Conservation (phyloP, 2,329 filamentous ascomycete species). For the Amphichorda felina region DNA sequence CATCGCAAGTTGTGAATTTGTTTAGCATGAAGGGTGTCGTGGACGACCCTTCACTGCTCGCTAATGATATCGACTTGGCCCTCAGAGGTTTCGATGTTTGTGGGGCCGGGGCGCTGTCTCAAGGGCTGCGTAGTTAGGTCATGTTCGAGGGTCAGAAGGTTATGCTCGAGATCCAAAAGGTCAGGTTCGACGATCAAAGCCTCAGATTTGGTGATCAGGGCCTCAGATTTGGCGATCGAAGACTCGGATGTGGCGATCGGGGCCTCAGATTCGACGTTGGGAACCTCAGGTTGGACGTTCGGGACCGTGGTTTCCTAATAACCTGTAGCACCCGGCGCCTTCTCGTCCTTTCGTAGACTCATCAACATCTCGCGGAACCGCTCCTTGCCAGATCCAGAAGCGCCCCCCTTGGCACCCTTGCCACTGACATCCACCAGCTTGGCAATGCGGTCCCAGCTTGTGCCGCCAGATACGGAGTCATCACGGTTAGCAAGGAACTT, state of each 20-base stretch:
- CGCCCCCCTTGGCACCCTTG: slow-evolving; percentile 79
- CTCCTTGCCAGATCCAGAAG: slow-evolving; percentile 85
- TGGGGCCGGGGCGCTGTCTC: too few relatives aligned
- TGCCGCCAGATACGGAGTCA: slow-evolving; percentile 87
- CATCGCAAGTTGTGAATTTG: slow-evolving; percentile 3
- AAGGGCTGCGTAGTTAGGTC: too few relatives aligned
- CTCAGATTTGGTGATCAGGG: too few relatives aligned
- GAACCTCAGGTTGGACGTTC: background rate
- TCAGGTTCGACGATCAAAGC: too few relatives aligned
- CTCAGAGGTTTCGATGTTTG: background rate
- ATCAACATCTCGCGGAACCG: slow-evolving; percentile 86
- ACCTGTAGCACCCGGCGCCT: slow-evolving; percentile 57
- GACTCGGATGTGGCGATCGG: too few relatives aligned
- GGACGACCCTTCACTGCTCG: background rate
- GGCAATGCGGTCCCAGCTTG: slow-evolving; percentile 95
- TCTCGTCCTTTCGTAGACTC: slow-evolving; percentile 86
- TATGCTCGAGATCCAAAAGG: too few relatives aligned
- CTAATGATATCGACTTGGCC: background rate
- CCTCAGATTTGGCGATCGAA: too few relatives aligned
- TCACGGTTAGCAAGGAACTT: slow-evolving; percentile 82
- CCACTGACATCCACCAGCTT: slow-evolving; percentile 97
- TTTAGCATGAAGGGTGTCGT: background rate
- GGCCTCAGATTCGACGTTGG: too few relatives aligned
- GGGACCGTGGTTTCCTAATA: slow-evolving; percentile 27
- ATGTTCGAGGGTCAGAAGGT: too few relatives aligned